Conservation (phyloP, 208 protist genomes). For the Porcisia hertigi region DNA sequence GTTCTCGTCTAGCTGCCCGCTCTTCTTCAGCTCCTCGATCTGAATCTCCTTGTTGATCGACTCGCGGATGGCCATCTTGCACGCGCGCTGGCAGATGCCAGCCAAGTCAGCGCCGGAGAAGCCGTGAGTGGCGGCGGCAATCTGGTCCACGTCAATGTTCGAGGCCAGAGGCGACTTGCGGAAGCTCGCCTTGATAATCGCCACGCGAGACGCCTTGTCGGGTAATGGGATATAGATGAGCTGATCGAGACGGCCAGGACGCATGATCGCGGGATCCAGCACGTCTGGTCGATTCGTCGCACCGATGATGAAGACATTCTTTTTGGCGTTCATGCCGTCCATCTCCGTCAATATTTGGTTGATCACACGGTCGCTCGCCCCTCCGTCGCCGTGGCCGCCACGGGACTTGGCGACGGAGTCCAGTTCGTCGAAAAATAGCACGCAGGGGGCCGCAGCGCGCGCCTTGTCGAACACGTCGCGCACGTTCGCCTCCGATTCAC, state of each 20-base stretch:
- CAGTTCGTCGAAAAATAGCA: conserved; percentile 99
- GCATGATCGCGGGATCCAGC: conserved; percentile 99
- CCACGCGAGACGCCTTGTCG: conserved; percentile 95
- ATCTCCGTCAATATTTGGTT: conserved; percentile 99
- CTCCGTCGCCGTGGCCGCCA: conserved; percentile 97
- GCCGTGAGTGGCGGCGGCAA: conserved; percentile 97
- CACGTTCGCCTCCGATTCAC: conserved; percentile 99
- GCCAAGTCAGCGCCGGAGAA: conserved; percentile 99
- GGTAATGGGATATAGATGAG: conserved; percentile 99
- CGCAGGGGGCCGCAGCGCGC: conserved; percentile 98
- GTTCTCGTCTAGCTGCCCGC: conserved; percentile 57
- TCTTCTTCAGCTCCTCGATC: conserved; percentile 68
- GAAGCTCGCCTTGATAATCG: conserved; percentile 98
- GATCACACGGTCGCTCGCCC: conserved; percentile 99
- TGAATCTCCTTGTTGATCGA: conserved; percentile 91
- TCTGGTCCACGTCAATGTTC: conserved; percentile 96
- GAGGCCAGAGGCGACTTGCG: conserved; percentile 97
- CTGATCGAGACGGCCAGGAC: conserved; percentile 96
- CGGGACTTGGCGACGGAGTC: conserved; percentile 99
- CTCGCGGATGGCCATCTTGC: conserved; percentile 93
- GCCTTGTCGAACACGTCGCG: conserved; percentile 99
- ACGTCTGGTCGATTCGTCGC: conserved; percentile 99
- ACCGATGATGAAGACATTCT: conserved; percentile 99
- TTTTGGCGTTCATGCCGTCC: conserved; percentile 99
- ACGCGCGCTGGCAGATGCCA: conserved; percentile 90